Evolutionary conservation across 2,329 filamentous ascomycete species (phyloP).

Genomic region (Clonostachys solani): DNA sequence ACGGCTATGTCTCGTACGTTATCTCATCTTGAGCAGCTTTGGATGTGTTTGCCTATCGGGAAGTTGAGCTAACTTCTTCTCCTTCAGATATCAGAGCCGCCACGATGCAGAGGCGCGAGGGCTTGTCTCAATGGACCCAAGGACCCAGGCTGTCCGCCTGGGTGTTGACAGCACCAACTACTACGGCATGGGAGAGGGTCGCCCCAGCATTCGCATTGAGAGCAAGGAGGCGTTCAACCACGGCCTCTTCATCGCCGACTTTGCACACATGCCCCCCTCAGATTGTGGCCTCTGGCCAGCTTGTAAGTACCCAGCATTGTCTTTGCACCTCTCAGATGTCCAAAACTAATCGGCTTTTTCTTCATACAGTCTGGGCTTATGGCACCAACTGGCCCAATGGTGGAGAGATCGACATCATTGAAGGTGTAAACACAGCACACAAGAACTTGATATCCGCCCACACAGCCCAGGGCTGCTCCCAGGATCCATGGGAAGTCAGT

Average conservation of each 20-base stretch:
- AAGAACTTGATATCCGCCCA: conserved; percentile 60
- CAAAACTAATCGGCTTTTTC: conserved; percentile 70
- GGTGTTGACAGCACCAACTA: conserved; percentile 36
- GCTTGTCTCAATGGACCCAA: conserved; percentile 35
- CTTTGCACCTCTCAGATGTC: conserved; percentile 61
- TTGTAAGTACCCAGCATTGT: conserved; percentile 36
- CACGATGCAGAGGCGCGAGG: conserved; percentile 29
- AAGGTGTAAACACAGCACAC: conserved; percentile 61
- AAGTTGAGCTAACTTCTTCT: too few species aligned
- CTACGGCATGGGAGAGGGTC: conserved; percentile 30
- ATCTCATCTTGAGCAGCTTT: conserved; percentile 5
- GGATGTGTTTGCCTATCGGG: too few species aligned
- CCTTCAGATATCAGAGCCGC: conserved; percentile 34
- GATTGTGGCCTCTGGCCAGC: conserved; percentile 72
- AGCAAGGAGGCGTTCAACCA: conserved; percentile 60
- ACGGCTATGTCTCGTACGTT: conserved; percentile 63
- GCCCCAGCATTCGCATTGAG: conserved; percentile 60
- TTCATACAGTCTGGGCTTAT: conserved; percentile 46
- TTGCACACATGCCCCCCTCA: conserved; percentile 68
- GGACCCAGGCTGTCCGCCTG: conserved; percentile 35
- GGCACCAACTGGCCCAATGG: conserved; percentile 53
- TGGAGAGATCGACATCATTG: conserved; percentile 68
- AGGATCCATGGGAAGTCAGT: conserved; percentile 10
- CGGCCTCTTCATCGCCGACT: conserved; percentile 68
- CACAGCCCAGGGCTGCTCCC: conserved; percentile 34